phyloP scores from a whole-genome alignment of 1,284 basidiomycete genomes.

The Ceratobasidium sp. region DNA sequence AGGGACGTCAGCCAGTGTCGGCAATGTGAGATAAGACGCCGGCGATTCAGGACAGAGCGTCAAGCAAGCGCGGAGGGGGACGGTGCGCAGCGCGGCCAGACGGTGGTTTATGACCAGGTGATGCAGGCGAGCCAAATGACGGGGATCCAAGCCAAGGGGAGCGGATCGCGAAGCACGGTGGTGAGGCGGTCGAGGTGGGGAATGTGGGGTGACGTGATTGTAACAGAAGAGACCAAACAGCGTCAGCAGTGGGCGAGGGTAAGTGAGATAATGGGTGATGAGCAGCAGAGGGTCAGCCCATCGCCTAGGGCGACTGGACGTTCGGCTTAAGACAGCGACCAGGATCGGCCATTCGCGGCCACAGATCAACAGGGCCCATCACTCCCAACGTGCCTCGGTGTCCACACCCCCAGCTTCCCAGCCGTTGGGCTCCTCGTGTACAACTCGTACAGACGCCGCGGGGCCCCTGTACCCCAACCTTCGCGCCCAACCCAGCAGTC shows the following conservation, averaged over 20 bases:
- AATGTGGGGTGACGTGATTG: constrained; percentile 43
- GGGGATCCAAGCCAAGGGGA: constrained; percentile 25
- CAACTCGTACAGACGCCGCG: constrained; percentile 19
- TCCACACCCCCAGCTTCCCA: constrained; percentile 29
- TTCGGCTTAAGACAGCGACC: constrained; percentile 25
- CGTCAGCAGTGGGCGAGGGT: constrained; percentile 19
- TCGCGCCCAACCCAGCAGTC: constrained; percentile 14
- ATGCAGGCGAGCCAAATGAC: constrained; percentile 21
- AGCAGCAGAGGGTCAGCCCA: neutral
- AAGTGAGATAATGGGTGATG: neutral
- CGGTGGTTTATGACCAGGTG: constrained; percentile 44
- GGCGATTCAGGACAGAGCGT: constrained; percentile 11
- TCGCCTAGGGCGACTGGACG: constrained; percentile 8
- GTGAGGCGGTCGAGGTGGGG: constrained; percentile 26
- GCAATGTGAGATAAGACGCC: constrained; percentile 42
- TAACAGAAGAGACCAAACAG: constrained; percentile 37
- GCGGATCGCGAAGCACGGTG: constrained; percentile 35
- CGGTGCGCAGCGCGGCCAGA: constrained; percentile 7
- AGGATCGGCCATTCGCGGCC: constrained; percentile 39
- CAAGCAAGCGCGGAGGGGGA: constrained; percentile 5
- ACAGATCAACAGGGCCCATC: constrained; percentile 42
- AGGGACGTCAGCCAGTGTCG: constrained; percentile 40
- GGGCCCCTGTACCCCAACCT: constrained; percentile 23
- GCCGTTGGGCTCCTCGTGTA: constrained; percentile 9
- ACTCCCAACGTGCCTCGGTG: constrained; percentile 32